These are phyloP conservation scores for Penicillium sp. DNA, from an alignment of 2,329 filamentous ascomycete genomes.

Conservation along the genomic window DNA sequence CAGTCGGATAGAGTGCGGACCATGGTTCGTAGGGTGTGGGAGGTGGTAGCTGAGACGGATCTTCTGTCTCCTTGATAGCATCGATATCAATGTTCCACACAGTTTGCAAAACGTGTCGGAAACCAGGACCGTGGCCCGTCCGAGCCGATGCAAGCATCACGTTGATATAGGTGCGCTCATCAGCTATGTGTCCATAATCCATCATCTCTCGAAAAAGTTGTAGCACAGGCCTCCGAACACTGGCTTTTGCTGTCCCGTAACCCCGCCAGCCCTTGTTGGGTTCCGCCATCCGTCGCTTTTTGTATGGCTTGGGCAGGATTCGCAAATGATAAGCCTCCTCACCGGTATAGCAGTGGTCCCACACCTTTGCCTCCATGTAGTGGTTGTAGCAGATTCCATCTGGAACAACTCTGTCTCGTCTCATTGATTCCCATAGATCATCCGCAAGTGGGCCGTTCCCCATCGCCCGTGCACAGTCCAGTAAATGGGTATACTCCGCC, in stretches of 20 bases:
- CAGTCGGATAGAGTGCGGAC: slow-evolving; percentile 60
- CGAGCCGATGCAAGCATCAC: slow-evolving; percentile 55
- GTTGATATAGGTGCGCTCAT: slow-evolving; percentile 56
- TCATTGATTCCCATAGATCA: slow-evolving; percentile 50
- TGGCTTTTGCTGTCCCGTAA: slow-evolving; percentile 29
- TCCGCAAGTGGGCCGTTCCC: slow-evolving; percentile 47
- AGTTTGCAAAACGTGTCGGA: slow-evolving; percentile 51
- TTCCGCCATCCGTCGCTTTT: slow-evolving; percentile 24
- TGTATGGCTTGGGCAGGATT: slow-evolving; percentile 33
- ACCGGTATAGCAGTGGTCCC: slow-evolving; percentile 45
- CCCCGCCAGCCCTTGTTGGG: slow-evolving; percentile 29
- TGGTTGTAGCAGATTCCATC: slow-evolving; percentile 52
- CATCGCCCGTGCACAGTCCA: slow-evolving; percentile 53
- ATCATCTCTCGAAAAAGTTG: slow-evolving; percentile 52
- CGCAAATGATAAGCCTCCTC: slow-evolving; percentile 41
- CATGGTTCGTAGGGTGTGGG: slow-evolving; percentile 45
- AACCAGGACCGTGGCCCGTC: slow-evolving; percentile 51
- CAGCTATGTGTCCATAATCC: slow-evolving; percentile 41
- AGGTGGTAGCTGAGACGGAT: slow-evolving; percentile 32
- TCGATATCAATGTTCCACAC: slow-evolving; percentile 58
- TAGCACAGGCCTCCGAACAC: slow-evolving; percentile 39
- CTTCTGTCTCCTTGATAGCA: slow-evolving; percentile 35
- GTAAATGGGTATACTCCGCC: slow-evolving; percentile 53
- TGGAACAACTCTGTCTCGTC: slow-evolving; percentile 16
- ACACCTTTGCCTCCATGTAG: slow-evolving; percentile 53